phyloP scores from a whole-genome alignment of 352 stramenopile species.

The Pythium pectinolyticum region DNA sequence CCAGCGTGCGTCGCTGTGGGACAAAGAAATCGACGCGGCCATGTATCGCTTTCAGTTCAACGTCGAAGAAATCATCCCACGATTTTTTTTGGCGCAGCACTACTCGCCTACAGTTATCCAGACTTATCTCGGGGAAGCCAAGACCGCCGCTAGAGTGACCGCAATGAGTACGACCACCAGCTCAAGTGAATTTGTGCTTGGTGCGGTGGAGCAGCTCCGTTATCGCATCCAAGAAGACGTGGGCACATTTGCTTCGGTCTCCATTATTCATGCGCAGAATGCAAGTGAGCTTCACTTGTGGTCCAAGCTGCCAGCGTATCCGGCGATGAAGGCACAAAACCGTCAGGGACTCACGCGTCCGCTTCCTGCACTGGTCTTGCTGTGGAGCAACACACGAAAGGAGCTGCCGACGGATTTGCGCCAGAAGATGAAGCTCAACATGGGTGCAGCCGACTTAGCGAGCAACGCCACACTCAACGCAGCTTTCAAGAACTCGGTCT shows the following conservation, averaged over 20 bases:
- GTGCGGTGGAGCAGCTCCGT: conserved; percentile 6
- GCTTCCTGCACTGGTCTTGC: neutral
- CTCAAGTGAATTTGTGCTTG: neutral
- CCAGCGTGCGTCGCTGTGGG: neutral
- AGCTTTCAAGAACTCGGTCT: neutral
- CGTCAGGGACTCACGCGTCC: neutral
- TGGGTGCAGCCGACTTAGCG: neutral
- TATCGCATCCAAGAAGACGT: conserved; percentile 8
- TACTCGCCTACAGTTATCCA: neutral
- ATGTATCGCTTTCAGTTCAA: conserved; percentile 12
- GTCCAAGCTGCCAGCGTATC: neutral
- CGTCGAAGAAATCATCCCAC: conserved; percentile 11
- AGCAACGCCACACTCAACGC: neutral
- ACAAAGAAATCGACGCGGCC: conserved; percentile 3
- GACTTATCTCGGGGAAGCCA: neutral
- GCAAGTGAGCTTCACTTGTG: neutral
- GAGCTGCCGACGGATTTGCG: neutral
- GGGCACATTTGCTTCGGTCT: neutral
- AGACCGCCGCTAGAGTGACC: neutral
- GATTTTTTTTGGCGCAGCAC: conserved; percentile 8
- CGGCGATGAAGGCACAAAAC: neutral
- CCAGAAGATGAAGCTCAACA: neutral
- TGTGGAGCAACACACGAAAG: conserved; percentile 13
- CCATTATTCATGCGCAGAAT: neutral
- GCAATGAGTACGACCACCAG: neutral